These are phyloP conservation scores for Cladosporium sp. DNA, from an alignment of 2,329 filamentous ascomycete genomes.

Conservation along the genomic window DNA sequence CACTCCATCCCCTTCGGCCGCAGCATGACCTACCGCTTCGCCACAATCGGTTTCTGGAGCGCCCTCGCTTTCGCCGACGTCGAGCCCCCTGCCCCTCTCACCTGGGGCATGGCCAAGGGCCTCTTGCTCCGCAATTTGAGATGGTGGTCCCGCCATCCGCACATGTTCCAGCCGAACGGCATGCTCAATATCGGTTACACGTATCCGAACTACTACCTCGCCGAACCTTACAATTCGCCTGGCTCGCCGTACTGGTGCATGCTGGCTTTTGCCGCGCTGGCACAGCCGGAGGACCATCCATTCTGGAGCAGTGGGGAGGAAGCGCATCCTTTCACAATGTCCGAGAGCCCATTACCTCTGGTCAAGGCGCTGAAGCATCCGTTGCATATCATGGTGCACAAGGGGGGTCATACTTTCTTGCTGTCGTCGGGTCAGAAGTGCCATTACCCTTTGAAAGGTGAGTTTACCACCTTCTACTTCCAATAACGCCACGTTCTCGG, in stretches of 20 bases:
- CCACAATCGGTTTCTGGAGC: slow-evolving; percentile 81
- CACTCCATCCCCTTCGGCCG: slow-evolving; percentile 73
- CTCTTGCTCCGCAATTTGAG: slow-evolving; percentile 68
- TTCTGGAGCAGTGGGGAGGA: slow-evolving; percentile 72
- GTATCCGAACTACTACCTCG: slow-evolving; percentile 77
- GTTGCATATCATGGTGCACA: slow-evolving; percentile 63
- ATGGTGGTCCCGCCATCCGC: slow-evolving; percentile 73
- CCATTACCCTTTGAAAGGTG: slow-evolving; percentile 68
- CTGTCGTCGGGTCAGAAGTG: slow-evolving; percentile 75
- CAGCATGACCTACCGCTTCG: slow-evolving; percentile 76
- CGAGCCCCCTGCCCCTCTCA: slow-evolving; percentile 66
- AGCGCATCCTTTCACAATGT: slow-evolving; percentile 45
- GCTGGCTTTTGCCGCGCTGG: slow-evolving; percentile 70
- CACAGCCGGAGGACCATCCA: slow-evolving; percentile 63
- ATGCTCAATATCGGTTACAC: slow-evolving; percentile 73
- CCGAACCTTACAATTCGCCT: slow-evolving; percentile 80
- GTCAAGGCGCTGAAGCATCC: slow-evolving; percentile 62
- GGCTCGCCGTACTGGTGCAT: slow-evolving; percentile 73
- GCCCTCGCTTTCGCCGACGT: slow-evolving; percentile 72
- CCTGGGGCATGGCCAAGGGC: slow-evolving; percentile 76
- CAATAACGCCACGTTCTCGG: too few species aligned
- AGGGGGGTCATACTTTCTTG: slow-evolving; percentile 72
- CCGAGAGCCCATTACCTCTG: slow-evolving; percentile 42
- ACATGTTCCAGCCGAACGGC: slow-evolving; percentile 71
- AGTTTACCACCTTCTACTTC: neutral